Evolutionary conservation across 139 green algal genomes (phyloP).

Genomic region (Micromonas pusilla): DNA sequence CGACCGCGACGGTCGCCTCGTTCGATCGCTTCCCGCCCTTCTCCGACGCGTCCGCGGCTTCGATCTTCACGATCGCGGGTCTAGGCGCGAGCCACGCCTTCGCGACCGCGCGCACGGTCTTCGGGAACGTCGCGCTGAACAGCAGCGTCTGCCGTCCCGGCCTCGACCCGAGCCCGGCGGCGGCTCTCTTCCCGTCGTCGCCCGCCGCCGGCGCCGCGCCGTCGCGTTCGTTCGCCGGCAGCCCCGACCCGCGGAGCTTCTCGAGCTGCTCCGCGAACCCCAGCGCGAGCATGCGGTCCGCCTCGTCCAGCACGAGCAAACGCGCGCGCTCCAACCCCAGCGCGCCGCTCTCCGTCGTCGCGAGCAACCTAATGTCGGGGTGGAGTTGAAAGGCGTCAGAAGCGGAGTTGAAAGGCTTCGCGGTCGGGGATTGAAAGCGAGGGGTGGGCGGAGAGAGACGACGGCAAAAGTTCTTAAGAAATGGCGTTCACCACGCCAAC

Average conservation of each 20-base stretch:
- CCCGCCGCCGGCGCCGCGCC: too few relatives aligned
- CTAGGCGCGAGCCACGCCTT: conserved; percentile 45
- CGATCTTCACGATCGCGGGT: conserved; percentile 84
- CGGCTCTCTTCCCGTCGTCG: too few relatives aligned
- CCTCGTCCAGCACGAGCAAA: conserved; percentile 46
- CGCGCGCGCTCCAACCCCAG: conserved; percentile 39
- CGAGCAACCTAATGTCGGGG: too few relatives aligned
- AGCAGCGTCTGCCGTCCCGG: conserved; percentile 77
- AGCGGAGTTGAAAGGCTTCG: too few relatives aligned
- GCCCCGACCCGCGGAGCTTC: conserved; percentile 57
- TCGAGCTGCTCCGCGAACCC: conserved; percentile 50
- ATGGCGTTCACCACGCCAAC: too few relatives aligned
- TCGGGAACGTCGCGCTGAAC: conserved; percentile 85
- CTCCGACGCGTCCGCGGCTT: conserved; percentile 57
- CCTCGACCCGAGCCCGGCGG: background rate
- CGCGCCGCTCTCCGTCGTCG: conserved; percentile 41
- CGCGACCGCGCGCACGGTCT: conserved; percentile 26
- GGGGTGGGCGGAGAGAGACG: too few relatives aligned
- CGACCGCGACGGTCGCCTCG: background rate
- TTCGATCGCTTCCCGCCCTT: background rate
- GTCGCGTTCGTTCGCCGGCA: conserved; percentile 48
- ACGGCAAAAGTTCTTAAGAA: too few relatives aligned
- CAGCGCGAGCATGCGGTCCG: conserved; percentile 38
- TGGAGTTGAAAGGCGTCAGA: too few relatives aligned
- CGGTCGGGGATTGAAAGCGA: too few relatives aligned